phyloP scores from a whole-genome alignment of 768 basidiomycete genomes.

The Termitomyces sp. region DNA sequence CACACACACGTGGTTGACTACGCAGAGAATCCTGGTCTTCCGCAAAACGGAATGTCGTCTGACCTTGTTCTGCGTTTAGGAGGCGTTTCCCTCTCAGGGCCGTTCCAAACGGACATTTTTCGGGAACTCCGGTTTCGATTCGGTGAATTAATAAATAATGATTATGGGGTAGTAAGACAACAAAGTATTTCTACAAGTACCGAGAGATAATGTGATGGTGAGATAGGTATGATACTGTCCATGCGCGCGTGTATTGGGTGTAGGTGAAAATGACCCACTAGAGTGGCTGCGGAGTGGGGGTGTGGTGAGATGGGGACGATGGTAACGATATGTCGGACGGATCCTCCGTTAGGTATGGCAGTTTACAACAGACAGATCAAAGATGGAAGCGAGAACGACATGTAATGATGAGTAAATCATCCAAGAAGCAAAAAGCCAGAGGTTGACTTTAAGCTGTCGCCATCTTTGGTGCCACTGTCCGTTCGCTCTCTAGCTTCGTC shows the following conservation, averaged over 20 bases:
- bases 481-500: conserved; percentile 80
- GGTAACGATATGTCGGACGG: not conserved
- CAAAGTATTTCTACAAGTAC: conserved; percentile 12
- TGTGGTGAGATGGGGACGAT: not conserved
- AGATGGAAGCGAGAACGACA: conserved; percentile 9
- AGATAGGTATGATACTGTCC: conserved; percentile 3
- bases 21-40: not conserved
- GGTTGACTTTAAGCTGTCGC: conserved; percentile 52
- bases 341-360: not conserved
- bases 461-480: conserved; percentile 84
- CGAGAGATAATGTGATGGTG: conserved; percentile 1
- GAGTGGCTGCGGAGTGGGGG: conserved; percentile 1
- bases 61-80: not conserved
- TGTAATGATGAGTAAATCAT: not conserved
- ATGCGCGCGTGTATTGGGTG: conserved; percentile 1
- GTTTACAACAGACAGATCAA: conserved; percentile 4
- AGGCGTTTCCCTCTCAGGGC: conserved; percentile 3
- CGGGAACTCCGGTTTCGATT: not conserved
- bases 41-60: not conserved
- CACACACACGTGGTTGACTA: not conserved
- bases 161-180: conserved; percentile 12
- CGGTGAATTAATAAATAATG: not conserved
- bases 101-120: not conserved
- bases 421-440: not conserved
- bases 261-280: not conserved